Evolutionary conservation across 257 asterid species (phyloP).

Genomic region (Solanum virginianum): DNA sequence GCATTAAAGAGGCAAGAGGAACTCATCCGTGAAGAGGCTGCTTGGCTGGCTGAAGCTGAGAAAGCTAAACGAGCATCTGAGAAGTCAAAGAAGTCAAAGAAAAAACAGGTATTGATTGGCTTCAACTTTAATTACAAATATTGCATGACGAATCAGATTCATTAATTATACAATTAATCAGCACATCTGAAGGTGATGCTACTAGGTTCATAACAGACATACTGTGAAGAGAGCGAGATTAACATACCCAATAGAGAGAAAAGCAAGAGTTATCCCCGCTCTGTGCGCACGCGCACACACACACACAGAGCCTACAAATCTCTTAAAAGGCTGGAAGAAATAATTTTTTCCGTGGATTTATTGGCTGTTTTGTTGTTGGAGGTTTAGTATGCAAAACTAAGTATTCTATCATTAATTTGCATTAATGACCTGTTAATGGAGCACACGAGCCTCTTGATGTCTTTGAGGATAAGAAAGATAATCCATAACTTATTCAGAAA

Average conservation of each 20-base stretch:
- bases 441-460: neutral
- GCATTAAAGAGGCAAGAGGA: constrained; percentile 87
- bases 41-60: constrained; percentile 65
- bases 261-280: neutral
- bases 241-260: neutral
- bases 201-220: neutral
- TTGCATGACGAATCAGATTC: neutral
- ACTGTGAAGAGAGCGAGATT: neutral
- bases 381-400: neutral
- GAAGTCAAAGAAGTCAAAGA: constrained; percentile 61
- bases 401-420: neutral
- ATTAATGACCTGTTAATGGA: neutral
- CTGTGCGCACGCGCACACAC: too few species aligned
- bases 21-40: constrained; percentile 89
- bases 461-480: neutral
- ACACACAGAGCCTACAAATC: neutral
- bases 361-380: neutral
- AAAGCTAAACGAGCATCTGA: constrained; percentile 54
- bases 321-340: neutral
- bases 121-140: neutral
- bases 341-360: neutral
- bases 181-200: neutral
- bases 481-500: neutral
- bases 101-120: constrained; percentile 39
- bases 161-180: neutral